A percentile compares a stretch with the other conserved stretches of the same genome.
Evolutionary conservation across 371 early-diverging fungal genomes (phyloP).

Genomic region (Saksenaea vasiformis): DNA sequence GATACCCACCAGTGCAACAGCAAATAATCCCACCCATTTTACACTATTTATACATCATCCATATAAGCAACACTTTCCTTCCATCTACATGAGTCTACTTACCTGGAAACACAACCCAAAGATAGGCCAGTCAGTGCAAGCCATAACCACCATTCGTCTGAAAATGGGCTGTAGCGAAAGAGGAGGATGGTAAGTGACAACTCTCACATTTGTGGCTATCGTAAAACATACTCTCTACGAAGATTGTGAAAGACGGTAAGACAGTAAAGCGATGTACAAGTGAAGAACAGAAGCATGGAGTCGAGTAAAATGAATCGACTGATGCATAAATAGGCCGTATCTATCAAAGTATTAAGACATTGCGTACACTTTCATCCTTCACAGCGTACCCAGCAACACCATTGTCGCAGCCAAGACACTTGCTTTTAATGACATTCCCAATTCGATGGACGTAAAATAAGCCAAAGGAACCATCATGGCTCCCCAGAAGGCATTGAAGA

Average conservation of each 20-base stretch:
- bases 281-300: conserved; percentile 96
- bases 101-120: conserved; percentile 87
- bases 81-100: neutral
- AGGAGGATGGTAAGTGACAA: neutral
- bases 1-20: conserved; percentile 93
- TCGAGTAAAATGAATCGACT: conserved; percentile 98
- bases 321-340: conserved; percentile 87
- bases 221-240: conserved; percentile 56
- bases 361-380: neutral
- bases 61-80: neutral
- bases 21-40: conserved; percentile 99
- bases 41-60: conserved; percentile 62
- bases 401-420: conserved; percentile 76
- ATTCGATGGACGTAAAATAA: conserved; percentile 85
- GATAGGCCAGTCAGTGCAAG: conserved; percentile 87
- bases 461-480: conserved; percentile 93
- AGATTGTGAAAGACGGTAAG: conserved; percentile 77
- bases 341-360: conserved; percentile 34
- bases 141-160: conserved; percentile 87
- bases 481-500: conserved; percentile 91
- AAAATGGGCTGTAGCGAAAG: conserved; percentile 66
- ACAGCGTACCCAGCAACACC: conserved; percentile 72
- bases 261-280: conserved; percentile 81
- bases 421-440: conserved; percentile 68
- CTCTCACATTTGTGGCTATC: neutral